A percentile compares a stretch with the other conserved stretches of the same genome.
phyloP scores from a whole-genome alignment of 768 basidiomycete species.

The Sistotremastrum niveocremeum region DNA sequence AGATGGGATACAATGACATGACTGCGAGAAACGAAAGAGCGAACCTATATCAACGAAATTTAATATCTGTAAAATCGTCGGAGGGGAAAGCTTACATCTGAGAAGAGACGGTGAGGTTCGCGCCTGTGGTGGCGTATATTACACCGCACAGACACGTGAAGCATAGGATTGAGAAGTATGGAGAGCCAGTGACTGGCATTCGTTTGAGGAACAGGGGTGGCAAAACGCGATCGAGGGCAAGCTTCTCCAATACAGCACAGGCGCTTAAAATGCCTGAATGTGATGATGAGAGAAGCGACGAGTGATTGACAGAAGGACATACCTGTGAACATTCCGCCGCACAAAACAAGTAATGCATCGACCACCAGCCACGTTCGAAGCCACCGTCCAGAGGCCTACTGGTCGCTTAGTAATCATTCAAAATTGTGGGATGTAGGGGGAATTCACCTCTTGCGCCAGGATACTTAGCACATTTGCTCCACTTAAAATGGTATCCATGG shows the following conservation, averaged over 20 bases:
- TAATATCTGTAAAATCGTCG: background rate
- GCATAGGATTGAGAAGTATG: conserved; percentile 35
- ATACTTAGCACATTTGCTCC: conserved; percentile 51
- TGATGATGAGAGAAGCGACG: background rate
- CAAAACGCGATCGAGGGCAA: conserved; percentile 46
- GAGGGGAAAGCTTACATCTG: conserved; percentile 31
- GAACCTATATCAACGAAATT: conserved; percentile 29
- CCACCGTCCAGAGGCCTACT: conserved; percentile 46
- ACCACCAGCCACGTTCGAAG: conserved; percentile 46
- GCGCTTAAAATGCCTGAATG: conserved; percentile 41
- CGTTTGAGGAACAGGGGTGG: conserved; percentile 36
- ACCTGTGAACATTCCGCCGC: conserved; percentile 61
- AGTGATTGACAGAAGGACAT: conserved; percentile 5
- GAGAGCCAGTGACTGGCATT: conserved; percentile 36
- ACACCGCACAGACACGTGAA: conserved; percentile 36
- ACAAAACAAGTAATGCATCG: conserved; percentile 60
- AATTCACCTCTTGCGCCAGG: conserved; percentile 41
- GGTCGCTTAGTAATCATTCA: background rate
- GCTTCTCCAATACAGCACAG: conserved; percentile 42
- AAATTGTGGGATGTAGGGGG: background rate
- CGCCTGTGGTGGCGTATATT: conserved; percentile 47
- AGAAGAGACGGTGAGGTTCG: conserved; percentile 37
- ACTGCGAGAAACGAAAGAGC: conserved; percentile 53
- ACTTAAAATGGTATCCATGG: conserved; percentile 30
- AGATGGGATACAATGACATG: conserved; percentile 51